Evolutionary conservation across 306 rosid species (phyloP), one percentile per base, ranked within the genome.

Genomic region (Fagus sylvatica): DNA sequence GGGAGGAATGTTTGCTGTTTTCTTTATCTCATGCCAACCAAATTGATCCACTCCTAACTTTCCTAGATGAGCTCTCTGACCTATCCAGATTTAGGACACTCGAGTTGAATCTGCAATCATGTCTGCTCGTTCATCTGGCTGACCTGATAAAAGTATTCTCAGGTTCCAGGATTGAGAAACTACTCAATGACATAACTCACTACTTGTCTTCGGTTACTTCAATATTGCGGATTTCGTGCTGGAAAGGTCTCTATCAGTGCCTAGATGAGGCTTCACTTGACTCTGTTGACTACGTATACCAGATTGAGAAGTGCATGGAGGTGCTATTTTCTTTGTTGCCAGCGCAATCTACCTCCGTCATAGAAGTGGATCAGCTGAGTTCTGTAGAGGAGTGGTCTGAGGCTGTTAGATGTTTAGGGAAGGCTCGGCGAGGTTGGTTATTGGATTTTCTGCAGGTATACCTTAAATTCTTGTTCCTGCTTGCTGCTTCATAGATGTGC

Each of bases 21-120:
- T 84, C 97, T 33, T 72, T 95, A 82, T 93, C 89, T 69, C 98
- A 95, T 82, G 97, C 98, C 62, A 91, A 79, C 83, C 93, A 91
- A 80, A 89, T 92, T 78, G 92, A 91, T 80, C 81, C 85, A 43
- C 93, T 95, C 46, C 81, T 90, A 76, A 80, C 87, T 81, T 92
- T 92, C 87, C 97, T 92, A 33, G 98, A 95, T 80, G 98, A 95
- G 89, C 91, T 91, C 48, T 88, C 97, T 11, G 93, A 91, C 74
- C 69, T 92, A 57, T 86, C 97, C 60, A 83, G 98, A 75, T 82
- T 95, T 79, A 91, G 90, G 81, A 84, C 89, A 57, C 97, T 95
- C 17, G 96, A 84, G 83, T 83, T 82, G 74, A 85, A 91, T 80
- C 78, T 95, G 78, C 97, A 91, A 82, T 87, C 91, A 69, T 88